Percentiles rank a stretch among this genome's conserved stretches.
These are phyloP conservation scores for Silybum marianum DNA, from an alignment of 129 eudicot genomes.

Conservation along the genomic window DNA sequence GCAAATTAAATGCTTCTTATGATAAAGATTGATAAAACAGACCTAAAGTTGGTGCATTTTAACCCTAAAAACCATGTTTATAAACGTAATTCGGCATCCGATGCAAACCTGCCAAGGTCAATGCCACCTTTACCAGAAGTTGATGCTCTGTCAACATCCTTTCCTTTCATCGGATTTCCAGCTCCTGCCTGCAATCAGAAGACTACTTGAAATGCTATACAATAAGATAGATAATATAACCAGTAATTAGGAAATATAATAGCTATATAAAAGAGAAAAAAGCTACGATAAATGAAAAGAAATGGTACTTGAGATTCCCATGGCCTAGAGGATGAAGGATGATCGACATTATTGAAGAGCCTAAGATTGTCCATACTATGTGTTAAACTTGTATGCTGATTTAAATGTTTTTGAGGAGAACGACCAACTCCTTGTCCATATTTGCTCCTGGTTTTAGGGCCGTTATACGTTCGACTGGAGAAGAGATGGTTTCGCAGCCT, in stretches of 20 bases:
- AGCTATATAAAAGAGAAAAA: not conserved
- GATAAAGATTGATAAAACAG: not conserved
- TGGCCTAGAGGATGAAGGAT: conserved; percentile 37
- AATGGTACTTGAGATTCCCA: conserved; percentile 44
- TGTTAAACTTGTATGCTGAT: conserved; percentile 36
- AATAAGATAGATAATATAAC: too few relatives aligned
- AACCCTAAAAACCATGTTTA: not conserved
- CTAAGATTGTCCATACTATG: conserved; percentile 49
- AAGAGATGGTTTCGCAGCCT: conserved; percentile 56
- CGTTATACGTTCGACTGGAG: conserved; percentile 34
- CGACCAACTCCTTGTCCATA: conserved; percentile 35
- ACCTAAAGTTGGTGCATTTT: not conserved
- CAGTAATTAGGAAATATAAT: not conserved
- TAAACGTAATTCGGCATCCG: not conserved
- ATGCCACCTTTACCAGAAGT: conserved; percentile 49
- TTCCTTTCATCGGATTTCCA: conserved; percentile 35
- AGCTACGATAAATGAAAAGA: not conserved
- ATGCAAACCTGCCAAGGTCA: conserved; percentile 74
- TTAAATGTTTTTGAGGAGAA: conserved; percentile 16
- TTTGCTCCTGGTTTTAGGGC: conserved; percentile 27
- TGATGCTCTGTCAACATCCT: conserved; percentile 41
- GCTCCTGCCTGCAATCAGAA: conserved; percentile 38
- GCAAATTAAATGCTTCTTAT: not conserved
- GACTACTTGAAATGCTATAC: not conserved
- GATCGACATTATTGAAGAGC: conserved; percentile 40